phyloP scores from a whole-genome alignment of 331 rosid genomes.

The Erythrophleum ivorense region DNA sequence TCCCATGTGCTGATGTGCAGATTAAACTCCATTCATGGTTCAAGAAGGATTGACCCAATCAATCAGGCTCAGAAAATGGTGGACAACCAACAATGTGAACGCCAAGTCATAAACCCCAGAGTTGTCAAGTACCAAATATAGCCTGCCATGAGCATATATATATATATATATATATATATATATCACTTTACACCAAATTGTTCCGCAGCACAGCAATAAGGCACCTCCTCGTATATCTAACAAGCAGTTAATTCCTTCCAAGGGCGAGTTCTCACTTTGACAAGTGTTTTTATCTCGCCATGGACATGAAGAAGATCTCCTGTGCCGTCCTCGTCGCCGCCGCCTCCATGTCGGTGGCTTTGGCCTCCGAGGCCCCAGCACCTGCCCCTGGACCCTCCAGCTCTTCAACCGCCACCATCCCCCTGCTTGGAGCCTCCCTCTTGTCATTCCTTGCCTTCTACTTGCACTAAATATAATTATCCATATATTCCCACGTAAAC shows the following conservation, averaged over 20 bases:
- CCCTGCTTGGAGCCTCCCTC: constrained; percentile 44
- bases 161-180: neutral
- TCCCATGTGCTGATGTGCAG: no score
- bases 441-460: constrained; percentile 42
- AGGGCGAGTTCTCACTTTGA: neutral
- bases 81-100: neutral
- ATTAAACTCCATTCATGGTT: no score
- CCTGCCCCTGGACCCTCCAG: constrained; percentile 39
- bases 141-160: neutral
- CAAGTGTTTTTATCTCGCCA: neutral
- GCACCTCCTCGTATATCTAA: neutral
- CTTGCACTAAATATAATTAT: constrained; percentile 33
- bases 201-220: neutral
- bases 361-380: constrained; percentile 43
- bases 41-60: neutral
- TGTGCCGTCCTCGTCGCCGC: constrained; percentile 33
- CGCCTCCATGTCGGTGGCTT: constrained; percentile 34
- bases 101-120: neutral
- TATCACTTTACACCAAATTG: neutral
- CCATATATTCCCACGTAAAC: neutral
- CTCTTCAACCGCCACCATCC: constrained; percentile 20
- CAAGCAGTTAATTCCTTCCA: neutral
- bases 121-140: neutral
- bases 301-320: constrained; percentile 38
- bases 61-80: neutral